A percentile compares a stretch with the other conserved stretches of the same genome.
These are phyloP conservation scores for Cyclotella distinguenda DNA, from an alignment of 108 stramenopile species.

Conservation along the genomic window DNA sequence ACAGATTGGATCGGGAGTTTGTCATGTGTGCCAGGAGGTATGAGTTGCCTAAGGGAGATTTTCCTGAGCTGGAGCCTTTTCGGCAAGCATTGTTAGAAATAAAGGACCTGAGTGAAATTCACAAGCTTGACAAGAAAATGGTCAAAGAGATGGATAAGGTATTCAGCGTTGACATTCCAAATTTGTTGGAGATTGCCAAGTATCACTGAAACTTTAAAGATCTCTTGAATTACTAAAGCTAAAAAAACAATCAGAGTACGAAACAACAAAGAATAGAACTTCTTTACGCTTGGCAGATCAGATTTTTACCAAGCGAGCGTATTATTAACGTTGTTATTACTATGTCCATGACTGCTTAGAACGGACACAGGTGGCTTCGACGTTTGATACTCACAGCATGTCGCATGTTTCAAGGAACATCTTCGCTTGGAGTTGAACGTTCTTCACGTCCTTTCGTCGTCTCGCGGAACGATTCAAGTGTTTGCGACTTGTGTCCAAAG, in stretches of 20 bases:
- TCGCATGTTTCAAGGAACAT: not conserved
- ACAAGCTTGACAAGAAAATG: conserved; percentile 90
- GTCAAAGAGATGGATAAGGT: conserved; percentile 90
- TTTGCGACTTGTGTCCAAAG: too few relatives aligned
- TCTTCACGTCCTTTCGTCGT: too few relatives aligned
- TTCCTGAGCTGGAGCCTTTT: conserved; percentile 77
- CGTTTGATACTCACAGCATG: not conserved
- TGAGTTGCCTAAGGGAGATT: conserved; percentile 85
- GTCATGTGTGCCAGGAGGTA: conserved; percentile 82
- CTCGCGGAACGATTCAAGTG: too few relatives aligned
- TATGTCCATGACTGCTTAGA: too few relatives aligned
- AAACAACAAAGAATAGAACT: too few relatives aligned
- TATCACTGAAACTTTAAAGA: not conserved
- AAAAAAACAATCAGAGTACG: too few relatives aligned
- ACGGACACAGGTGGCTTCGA: too few relatives aligned
- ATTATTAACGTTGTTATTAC: too few relatives aligned
- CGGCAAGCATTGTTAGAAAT: conserved; percentile 82
- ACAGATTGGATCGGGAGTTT: conserved; percentile 91
- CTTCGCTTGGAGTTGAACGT: too few relatives aligned
- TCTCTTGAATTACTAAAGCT: not conserved
- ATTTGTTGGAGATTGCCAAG: conserved; percentile 75
- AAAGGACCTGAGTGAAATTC: conserved; percentile 93
- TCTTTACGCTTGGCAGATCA: too few relatives aligned
- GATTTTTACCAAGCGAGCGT: too few relatives aligned
- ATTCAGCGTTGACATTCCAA: conserved; percentile 85